A percentile compares a stretch with the other conserved stretches of the same genome.
Conservation (phyloP, 2,329 filamentous ascomycete species). For the Hypoxylon sp. region DNA sequence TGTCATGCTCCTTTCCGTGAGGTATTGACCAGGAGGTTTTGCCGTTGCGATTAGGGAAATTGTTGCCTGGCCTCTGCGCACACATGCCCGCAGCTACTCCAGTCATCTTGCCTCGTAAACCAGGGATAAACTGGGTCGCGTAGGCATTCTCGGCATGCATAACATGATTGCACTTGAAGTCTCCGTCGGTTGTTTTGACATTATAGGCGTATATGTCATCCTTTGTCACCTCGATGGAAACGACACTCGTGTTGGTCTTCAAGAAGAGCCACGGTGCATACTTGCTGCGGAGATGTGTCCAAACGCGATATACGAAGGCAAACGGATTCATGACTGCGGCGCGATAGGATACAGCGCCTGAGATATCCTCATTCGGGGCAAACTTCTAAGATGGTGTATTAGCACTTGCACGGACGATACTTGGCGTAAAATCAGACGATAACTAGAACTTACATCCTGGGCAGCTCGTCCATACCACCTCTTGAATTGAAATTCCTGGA, state of each 20-base stretch:
- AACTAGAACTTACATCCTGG: conserved; percentile 39
- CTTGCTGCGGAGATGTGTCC: conserved; percentile 51
- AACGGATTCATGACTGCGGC: conserved; percentile 63
- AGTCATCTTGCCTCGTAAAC: conserved; percentile 55
- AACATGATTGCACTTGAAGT: conserved; percentile 57
- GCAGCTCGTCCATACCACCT: conserved; percentile 50
- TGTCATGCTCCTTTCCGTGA: conserved; percentile 59
- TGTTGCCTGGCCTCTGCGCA: conserved; percentile 54
- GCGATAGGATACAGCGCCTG: conserved; percentile 54
- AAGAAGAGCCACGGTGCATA: conserved; percentile 39
- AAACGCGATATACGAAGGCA: conserved; percentile 57
- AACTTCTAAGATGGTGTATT: conserved; percentile 45
- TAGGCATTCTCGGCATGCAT: conserved; percentile 68
- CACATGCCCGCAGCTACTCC: conserved; percentile 60
- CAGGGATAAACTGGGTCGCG: conserved; percentile 60
- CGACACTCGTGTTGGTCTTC: conserved; percentile 30
- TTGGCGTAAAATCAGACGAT: too few relatives aligned
- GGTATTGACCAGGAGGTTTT: conserved; percentile 60
- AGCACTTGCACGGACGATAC: too few relatives aligned
- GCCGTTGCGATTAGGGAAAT: conserved; percentile 46
- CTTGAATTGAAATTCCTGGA: conserved; percentile 52
- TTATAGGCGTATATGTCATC: conserved; percentile 48
- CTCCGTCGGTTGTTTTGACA: conserved; percentile 56
- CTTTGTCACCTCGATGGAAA: conserved; percentile 50
- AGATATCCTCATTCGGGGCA: conserved; percentile 47